phyloP scores from a whole-genome alignment of 768 basidiomycete species.

The Leucosporidium creatinivorum region DNA sequence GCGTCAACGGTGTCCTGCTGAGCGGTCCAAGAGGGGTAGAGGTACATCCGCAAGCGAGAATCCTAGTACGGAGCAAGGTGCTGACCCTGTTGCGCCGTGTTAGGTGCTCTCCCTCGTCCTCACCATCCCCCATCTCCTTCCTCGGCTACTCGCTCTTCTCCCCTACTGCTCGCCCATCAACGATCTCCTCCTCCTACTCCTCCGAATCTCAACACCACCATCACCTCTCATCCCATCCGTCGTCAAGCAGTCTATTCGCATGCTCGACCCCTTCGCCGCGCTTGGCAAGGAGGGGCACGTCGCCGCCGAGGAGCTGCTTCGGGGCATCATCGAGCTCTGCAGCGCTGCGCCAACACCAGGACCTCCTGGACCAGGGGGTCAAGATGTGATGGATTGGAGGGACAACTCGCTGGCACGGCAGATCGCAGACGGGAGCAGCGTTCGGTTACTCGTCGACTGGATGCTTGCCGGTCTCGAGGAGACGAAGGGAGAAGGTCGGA shows the following conservation, averaged over 20 bases:
- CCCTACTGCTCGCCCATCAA: conserved; percentile 77
- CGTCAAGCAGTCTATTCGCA: conserved; percentile 68
- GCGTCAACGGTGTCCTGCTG: conserved; percentile 81
- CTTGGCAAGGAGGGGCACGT: conserved; percentile 69
- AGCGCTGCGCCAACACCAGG: conserved; percentile 14
- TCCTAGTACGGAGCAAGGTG: no score
- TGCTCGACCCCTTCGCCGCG: conserved; percentile 69
- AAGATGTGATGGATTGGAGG: conserved; percentile 30
- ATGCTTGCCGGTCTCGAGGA: conserved; percentile 12
- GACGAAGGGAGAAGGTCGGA: background rate
- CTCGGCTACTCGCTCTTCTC: conserved; percentile 73
- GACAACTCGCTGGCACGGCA: conserved; percentile 80
- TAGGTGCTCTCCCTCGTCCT: conserved; percentile 92
- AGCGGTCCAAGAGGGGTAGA: conserved; percentile 73
- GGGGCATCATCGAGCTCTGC: conserved; percentile 88
- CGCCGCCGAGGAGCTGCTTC: conserved; percentile 82
- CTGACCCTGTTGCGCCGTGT: no score
- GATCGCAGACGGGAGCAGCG: conserved; percentile 63
- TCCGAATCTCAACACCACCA: conserved; percentile 43
- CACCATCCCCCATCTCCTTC: conserved; percentile 68
- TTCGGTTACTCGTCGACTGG: conserved; percentile 67
- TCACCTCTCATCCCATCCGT: conserved; percentile 56
- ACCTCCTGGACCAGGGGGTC: background rate
- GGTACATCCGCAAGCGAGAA: no score
- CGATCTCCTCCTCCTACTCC: conserved; percentile 81